phyloP scores from a whole-genome alignment of 148 eudicot species.

The Silene latifolia region DNA sequence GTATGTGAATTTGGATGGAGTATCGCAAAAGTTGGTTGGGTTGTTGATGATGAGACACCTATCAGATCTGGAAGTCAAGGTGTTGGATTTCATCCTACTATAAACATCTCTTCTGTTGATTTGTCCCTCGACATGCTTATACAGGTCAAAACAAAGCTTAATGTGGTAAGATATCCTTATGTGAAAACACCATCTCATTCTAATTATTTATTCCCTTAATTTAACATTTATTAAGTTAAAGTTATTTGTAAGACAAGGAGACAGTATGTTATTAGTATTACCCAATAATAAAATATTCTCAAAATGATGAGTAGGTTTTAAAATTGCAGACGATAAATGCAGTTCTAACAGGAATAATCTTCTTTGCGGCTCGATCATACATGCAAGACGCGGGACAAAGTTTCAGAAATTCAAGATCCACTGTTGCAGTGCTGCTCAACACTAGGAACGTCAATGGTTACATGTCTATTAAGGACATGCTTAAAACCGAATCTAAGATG shows the following conservation, averaged over 20 bases:
- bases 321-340: conserved; percentile 61
- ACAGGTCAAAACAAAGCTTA: conserved; percentile 46
- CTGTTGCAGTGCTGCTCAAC: conserved; percentile 68
- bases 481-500: conserved; percentile 27
- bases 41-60: too few relatives aligned
- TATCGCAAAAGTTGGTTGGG: too few relatives aligned
- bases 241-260: too few relatives aligned
- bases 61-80: too few relatives aligned
- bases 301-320: too few relatives aligned
- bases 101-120: too few relatives aligned
- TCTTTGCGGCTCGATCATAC: conserved; percentile 54
- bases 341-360: conserved; percentile 52
- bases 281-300: too few relatives aligned
- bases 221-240: too few relatives aligned
- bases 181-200: neutral
- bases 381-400: conserved; percentile 40
- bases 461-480: conserved; percentile 60
- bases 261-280: too few relatives aligned
- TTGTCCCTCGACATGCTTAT: conserved; percentile 50
- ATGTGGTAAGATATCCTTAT: conserved; percentile 37
- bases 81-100: too few relatives aligned
- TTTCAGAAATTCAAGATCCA: conserved; percentile 30
- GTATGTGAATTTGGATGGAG: too few relatives aligned
- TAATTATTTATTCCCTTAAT: too few relatives aligned
- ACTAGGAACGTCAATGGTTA: conserved; percentile 59